Conservation (phyloP, 768 basidiomycete species). For the Sarcodon sp. region DNA sequence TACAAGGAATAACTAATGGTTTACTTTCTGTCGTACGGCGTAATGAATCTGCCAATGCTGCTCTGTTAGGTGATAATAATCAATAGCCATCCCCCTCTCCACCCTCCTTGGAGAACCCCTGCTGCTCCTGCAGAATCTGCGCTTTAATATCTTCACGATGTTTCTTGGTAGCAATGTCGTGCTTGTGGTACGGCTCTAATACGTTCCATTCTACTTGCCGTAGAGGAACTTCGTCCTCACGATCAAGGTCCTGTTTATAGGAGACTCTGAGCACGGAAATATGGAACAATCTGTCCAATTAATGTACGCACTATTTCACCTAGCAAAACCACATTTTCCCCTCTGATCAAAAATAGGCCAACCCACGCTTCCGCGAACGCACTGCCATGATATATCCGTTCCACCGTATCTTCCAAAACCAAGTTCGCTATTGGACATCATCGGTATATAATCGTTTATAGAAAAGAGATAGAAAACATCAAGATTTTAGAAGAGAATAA, state of each 20-base stretch:
- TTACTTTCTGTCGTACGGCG: conserved; percentile 8
- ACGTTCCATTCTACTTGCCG: conserved; percentile 60
- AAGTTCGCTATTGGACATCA: conserved; percentile 64
- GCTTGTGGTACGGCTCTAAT: conserved; percentile 60
- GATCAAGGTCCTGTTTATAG: conserved; percentile 67
- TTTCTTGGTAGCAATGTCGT: conserved; percentile 63
- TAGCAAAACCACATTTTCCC: conserved; percentile 94
- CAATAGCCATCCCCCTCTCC: conserved; percentile 95
- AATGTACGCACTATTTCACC: conserved; percentile 80
- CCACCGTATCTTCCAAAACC: conserved; percentile 90
- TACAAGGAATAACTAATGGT: conserved; percentile 5
- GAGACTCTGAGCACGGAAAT: not conserved
- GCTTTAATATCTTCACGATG: conserved; percentile 75
- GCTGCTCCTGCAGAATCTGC: conserved; percentile 67
- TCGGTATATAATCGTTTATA: not conserved
- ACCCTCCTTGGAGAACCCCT: conserved; percentile 90
- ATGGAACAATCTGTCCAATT: not conserved
- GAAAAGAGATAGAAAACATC: not conserved
- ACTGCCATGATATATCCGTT: conserved; percentile 85
- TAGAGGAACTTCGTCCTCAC: conserved; percentile 79
- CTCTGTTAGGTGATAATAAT: conserved; percentile 5
- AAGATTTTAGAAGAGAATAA: not conserved
- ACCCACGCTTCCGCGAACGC: conserved; percentile 81
- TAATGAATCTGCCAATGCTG: conserved; percentile 23
- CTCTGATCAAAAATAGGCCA: conserved; percentile 89